Conservation (phyloP, 768 basidiomycete genomes). For the Scleroderma bovista region DNA sequence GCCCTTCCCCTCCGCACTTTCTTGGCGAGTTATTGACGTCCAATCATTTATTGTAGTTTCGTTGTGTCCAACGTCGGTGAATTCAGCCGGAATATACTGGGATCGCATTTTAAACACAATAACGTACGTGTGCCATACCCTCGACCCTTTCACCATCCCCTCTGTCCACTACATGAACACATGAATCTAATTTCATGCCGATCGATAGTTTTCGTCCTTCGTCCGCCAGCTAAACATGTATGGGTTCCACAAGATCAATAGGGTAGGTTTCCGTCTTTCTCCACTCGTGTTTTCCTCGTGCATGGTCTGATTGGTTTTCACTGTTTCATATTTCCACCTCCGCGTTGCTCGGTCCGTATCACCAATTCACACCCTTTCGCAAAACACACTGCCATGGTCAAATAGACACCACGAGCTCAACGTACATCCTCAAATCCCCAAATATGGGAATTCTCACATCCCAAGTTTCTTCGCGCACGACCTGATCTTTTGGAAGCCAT, state of each 20-base stretch:
- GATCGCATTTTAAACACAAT: conserved; percentile 87
- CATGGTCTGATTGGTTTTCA: background rate
- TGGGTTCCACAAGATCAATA: conserved; percentile 91
- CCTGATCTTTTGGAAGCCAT: conserved; percentile 82
- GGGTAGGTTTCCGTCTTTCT: conserved; percentile 41
- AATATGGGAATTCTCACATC: conserved; percentile 87
- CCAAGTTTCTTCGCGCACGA: conserved; percentile 76
- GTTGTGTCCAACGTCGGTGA: conserved; percentile 84
- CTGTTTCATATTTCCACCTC: background rate
- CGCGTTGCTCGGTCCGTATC: background rate
- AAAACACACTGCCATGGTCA: background rate
- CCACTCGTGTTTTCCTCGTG: background rate
- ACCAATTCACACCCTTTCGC: background rate
- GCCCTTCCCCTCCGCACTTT: background rate
- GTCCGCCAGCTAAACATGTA: conserved; percentile 96
- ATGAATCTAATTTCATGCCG: background rate
- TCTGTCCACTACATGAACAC: no score
- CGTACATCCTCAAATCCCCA: conserved; percentile 76
- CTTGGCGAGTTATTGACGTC: background rate
- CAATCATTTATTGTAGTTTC: conserved; percentile 43
- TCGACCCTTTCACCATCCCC: background rate
- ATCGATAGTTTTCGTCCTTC: conserved; percentile 80
- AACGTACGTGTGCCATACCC: conserved; percentile 47
- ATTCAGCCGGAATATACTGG: conserved; percentile 79
- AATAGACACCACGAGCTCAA: conserved; percentile 75